phyloP scores from a whole-genome alignment of 345 rosid species.

The Heritiera fomes region DNA sequence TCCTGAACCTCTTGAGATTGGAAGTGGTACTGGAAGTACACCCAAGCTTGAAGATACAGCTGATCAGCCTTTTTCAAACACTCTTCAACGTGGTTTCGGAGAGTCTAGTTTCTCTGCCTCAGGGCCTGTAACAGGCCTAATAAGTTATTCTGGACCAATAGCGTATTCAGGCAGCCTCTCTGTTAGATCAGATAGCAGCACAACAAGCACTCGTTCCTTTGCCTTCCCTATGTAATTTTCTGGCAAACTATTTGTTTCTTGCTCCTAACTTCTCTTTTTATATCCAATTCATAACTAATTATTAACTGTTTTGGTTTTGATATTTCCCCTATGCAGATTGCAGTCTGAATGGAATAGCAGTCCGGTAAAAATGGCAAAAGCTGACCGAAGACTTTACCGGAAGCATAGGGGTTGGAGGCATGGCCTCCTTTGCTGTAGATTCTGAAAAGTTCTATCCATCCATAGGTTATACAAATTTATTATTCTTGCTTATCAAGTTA shows the following conservation, averaged over 20 bases:
- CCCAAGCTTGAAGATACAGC: constrained; percentile 27
- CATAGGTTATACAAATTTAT: constrained; percentile 35
- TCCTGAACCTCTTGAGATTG: constrained; percentile 20
- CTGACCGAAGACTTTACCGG: constrained; percentile 49
- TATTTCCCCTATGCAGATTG: constrained; percentile 48
- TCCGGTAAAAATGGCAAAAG: constrained; percentile 86
- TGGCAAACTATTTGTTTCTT: neutral
- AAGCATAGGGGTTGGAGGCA: constrained; percentile 68
- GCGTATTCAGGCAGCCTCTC: constrained; percentile 79
- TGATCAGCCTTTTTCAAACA: constrained; percentile 33
- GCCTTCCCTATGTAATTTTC: constrained; percentile 80
- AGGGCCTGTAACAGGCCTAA: constrained; percentile 55
- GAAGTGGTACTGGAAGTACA: constrained; percentile 21
- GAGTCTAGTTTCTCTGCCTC: constrained; percentile 82
- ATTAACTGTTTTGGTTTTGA: neutral
- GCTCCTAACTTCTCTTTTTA: neutral
- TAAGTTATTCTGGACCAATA: constrained; percentile 66
- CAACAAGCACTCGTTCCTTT: constrained; percentile 86
- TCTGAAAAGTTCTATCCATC: constrained; percentile 48
- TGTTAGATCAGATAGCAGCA: constrained; percentile 86
- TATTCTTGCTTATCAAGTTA: constrained; percentile 16
- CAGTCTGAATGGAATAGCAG: constrained; percentile 93
- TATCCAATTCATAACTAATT: neutral
- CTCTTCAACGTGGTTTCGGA: constrained; percentile 36
- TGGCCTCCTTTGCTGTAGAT: constrained; percentile 81